Base-by-base conservation (phyloP, 352 stramenopile species). In the Globisporangium solare region DNA sequence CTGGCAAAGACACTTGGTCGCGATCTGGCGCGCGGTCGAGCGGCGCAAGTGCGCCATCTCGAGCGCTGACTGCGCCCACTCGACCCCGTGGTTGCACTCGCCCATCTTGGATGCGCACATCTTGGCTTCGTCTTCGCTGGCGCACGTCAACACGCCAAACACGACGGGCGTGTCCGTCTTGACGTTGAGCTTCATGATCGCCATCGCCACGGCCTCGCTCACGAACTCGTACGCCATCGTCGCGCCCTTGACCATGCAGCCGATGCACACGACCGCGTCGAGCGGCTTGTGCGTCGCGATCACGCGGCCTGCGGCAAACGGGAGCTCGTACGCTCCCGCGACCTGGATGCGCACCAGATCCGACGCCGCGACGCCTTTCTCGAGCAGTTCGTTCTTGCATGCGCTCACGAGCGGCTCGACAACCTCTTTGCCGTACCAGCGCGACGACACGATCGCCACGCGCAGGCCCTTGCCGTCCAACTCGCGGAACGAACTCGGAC, bases 151-250 rank as follows among this genome's bases (percentile, higher is more conserved):
- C 17, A 99, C 84, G 10, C 90, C 91, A 51, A 88, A 93, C 48
- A 95, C 67, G 20, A 93, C 77, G 12, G 88, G 84, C 35, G 73
- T 84, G n/a, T 81, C 74, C 2, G 87, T 98, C 66, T 90, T 84
- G 40, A 98, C 73, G 57, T 93, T 93, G 46, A 99, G 90, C 68
- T 96, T 90, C 96, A 99, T 99, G 58, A 99, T 88, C 35, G 92
- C 97, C 67, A 90, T 89, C 21, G 90, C 76, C 20, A 97, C 86
- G 32, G 96, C 87, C 51, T 98, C 88, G 51, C 85, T 89, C 72
- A 99, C 98, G 67, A 98, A 98, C 83, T 99, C 95, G 67, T 98
- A 99, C 68, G 98, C 92, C 74, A 97, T 96, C 17, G 96, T 99
- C 15, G 95, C 89, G 22, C 95, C 95, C 51, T 98, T 98, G 54